phyloP scores from a whole-genome alignment of 2,329 filamentous ascomycete species.

The Magnaporthiopsis incrustans region DNA sequence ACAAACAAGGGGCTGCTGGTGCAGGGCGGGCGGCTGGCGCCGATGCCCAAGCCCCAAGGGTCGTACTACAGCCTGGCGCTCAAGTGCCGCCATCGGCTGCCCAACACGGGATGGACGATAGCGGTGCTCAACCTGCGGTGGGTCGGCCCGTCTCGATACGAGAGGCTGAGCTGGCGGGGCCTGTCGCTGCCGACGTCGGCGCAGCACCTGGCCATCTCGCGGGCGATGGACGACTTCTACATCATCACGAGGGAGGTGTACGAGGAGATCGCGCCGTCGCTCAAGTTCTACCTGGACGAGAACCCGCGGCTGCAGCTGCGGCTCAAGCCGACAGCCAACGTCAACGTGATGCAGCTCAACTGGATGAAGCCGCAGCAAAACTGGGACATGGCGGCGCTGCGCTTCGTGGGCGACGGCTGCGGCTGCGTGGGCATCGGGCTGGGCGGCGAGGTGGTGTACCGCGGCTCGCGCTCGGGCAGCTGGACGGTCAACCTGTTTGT shows the following conservation, averaged over 20 bases:
- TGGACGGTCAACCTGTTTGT: slow-evolving; percentile 10
- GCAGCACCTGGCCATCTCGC: neutral
- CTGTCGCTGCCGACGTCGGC: neutral
- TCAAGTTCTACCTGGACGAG: neutral
- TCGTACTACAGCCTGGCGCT: neutral
- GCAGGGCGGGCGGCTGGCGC: neutral
- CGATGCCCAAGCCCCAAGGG: neutral
- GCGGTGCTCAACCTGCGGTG: neutral
- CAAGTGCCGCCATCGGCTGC: neutral
- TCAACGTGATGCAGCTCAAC: neutral
- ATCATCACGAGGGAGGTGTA: neutral
- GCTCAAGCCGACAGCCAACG: neutral
- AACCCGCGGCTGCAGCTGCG: neutral
- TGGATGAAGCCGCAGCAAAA: neutral
- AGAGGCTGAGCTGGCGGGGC: neutral
- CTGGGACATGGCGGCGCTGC: neutral
- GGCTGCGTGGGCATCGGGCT: neutral
- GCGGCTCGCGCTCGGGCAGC: too few relatives aligned
- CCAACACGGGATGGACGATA: neutral
- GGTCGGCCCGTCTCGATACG: neutral
- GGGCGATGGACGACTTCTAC: neutral
- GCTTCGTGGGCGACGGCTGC: neutral
- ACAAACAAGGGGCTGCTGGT: neutral
- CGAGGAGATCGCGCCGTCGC: neutral
- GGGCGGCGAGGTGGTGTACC: neutral